Base-by-base conservation (phyloP, 2,329 filamentous ascomycete species). In the Corynespora cassiicola region DNA sequence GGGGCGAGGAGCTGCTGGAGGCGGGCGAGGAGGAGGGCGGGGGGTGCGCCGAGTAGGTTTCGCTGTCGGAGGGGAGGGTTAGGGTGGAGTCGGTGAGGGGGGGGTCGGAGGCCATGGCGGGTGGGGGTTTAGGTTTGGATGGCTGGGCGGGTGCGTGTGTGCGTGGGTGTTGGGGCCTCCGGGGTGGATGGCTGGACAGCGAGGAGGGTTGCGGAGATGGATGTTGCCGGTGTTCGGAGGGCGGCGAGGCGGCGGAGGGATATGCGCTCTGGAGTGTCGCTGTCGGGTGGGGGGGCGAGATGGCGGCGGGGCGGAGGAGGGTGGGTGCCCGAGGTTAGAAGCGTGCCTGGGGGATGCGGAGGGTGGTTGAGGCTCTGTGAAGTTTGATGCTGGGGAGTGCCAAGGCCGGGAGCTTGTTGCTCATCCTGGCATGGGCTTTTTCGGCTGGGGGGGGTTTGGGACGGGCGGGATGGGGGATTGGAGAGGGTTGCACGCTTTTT, bases 21-120 rank as follows among this genome's bases (percentile, higher is more conserved):
- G 83, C 81, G 1, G 80, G 76, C 2, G 82, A 79, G 31, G 84
- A 84, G 15, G 72, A 72, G 10, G 76, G 76, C 5, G 81, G 80
- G 2, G 81, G 81, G 55, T 73, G 69, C 24, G 78, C 81, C 36
- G 85, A 86, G 72, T 94, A 92, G 68, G 86, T 86, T 71, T 92
- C 88, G 75, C 85, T 90, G 75, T 94, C 88, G 33, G 88, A 90
- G 53, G 79, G 85, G 61, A 91, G 87, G 36, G 87, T 91, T 61
- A 90, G 77, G 70, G 84, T 82, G 39, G 86, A 90, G 66, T 86
- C 83, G 66, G 84, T 78, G 62, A 90, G 79, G 52, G 34, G 31
- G 43, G 43, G 25, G 26, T 40, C 29, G 17, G 50, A 44, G n/a
- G 55, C 36, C 51, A 59, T 58, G 31, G 33, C 37, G 37, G 31